Base-by-base conservation (phyloP, 1,284 basidiomycete genomes). In the Vanrija humicola region DNA sequence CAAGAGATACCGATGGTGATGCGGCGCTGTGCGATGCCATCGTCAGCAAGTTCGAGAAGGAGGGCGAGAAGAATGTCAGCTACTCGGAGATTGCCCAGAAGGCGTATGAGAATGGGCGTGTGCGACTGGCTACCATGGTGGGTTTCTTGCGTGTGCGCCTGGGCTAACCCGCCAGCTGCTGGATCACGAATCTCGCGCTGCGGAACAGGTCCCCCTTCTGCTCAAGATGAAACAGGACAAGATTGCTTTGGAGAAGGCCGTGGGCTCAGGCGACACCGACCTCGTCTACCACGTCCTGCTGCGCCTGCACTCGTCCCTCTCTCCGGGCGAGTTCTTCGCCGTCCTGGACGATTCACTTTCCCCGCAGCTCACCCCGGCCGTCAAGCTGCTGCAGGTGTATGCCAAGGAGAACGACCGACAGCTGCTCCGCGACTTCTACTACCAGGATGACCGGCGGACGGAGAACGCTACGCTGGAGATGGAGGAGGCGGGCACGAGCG, bases 391-490 rank as follows among this genome's bases (percentile, higher is more conserved):
- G 38, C 87, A 93, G 69, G 88, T 92, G 0, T 96, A 94, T 72
- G 92, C 90, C 1, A 81, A 87, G 39, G 88, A 93, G 69, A 88
- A 90, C 67, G 91, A 98, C 70, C 80, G 87, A 46, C 91, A 93
- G 61, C 87, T 98, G 82, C 79, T 98, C 14, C 82, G 90, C 16
- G 93, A 99, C 73, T 98, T 96, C 74, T 98, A 95, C 77, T 99
- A 95, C 72, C 95, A 95, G 49, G 96, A 99, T 69, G 96, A 99
- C 75, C 82, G 95, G 58, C 82, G 95, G 44, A 87, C 90, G 7
- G 94, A 98, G 67, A 93, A 86, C 69, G 96, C 91, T 0, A 82
- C 89, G 16, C 78, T 98, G 6, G 87, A 84, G 40, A 77, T 98
- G 43, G 88, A 90, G 43, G 93, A 96, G 70, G 89, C 91, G 15